Base-by-base conservation (phyloP, 345 rosid species). In the Turnera subulata region DNA sequence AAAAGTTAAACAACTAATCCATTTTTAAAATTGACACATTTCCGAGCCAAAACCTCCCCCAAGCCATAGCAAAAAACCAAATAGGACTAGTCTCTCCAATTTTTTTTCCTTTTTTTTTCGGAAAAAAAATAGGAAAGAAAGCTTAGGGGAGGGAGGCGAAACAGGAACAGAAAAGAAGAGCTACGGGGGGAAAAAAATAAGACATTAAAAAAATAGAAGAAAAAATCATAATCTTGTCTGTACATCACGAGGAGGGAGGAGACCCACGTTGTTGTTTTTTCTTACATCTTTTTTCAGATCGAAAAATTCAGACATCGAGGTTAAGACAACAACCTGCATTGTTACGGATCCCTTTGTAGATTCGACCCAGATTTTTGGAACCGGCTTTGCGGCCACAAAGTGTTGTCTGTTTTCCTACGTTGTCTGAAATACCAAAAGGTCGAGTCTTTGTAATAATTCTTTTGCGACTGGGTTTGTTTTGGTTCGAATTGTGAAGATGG, bases 281-380 rank as follows among this genome's bases (percentile, higher is more conserved):
- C 35, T 4, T 29, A 29, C 35, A 29, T 29, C 8, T 29, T 4
- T 29, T n/a, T n/a, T n/a, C n/a, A 83, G 77, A 78, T 89, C 74
- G 78, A 89, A 19, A 97, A 96, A 52, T n/a, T n/a, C n/a, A n/a
- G n/a, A n/a, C n/a, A n/a, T n/a, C n/a, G 86, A 86, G 71, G 39
- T 37, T 35, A 7, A 14, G n/a, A n/a, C 23, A 22, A 11, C 45
- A 85, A 89, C 78, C 56, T 62, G 19, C 72, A 66, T 62, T 66
- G 63, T 16, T 48, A 16, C 53, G 46, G 60, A 58, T 71, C 60
- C 14, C 23, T 47, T 59, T 40, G 2, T 16, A 8, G n/a, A 5
- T 1, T 13, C 45, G 45, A 11, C 45, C n/a, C 45, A 15, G 45
- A 16, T 42, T 13, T 42, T 15, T 16, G 16, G n/a, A 16, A 42